Evolutionary conservation across 768 basidiomycete species (phyloP), one percentile per base, ranked within the genome.

Genomic region (Cystobasidium tubakii): DNA sequence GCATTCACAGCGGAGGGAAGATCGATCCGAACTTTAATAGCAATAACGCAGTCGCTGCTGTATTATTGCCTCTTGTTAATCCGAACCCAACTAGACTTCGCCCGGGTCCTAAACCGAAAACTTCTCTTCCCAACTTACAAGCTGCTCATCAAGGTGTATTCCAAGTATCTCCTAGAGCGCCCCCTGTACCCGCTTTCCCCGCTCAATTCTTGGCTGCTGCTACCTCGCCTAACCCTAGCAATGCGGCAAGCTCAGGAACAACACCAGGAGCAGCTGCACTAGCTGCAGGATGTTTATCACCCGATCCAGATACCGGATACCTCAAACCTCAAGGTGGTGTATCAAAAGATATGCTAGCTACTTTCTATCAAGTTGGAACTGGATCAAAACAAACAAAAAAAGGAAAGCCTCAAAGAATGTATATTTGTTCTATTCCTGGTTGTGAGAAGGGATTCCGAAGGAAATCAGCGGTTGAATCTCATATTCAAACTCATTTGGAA

Each of bases 401-500:
- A 44, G 69, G 69, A n/a, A 71, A 60, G 27, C 69, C 69, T n/a
- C 69, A 71, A 44, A 78, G 77, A 73, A 76, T 76, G 33, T 81
- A 80, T 75, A 71, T 76, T 25, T 81, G 80, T 46, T 39, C 79
- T 34, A 79, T 81, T 42, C 78, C 77, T 29, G 80, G 77, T 9
- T 81, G 80, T 71, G 78, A 74, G 23, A 74, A 79, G 13, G 73
- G 55, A 1, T 81, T 80, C 74, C 79, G 79, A 9, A 33, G 80
- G 19, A 76, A 79, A 78, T 81, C 80, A 62, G 83, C 83, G 17
- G 82, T 83, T 53, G 79, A 81, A 72, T 79, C 78, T 44, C 83
- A 84, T 76, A 82, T 83, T 65, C 82, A 84, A 75, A 83, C 82
- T 42, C 83, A 84, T 74, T 77, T 84, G 19, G 82, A 82, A 74